Evolutionary conservation across 1,284 basidiomycete genomes (phyloP), one percentile per base, ranked within the genome.

Genomic region (Afroboletus lepidellus): DNA sequence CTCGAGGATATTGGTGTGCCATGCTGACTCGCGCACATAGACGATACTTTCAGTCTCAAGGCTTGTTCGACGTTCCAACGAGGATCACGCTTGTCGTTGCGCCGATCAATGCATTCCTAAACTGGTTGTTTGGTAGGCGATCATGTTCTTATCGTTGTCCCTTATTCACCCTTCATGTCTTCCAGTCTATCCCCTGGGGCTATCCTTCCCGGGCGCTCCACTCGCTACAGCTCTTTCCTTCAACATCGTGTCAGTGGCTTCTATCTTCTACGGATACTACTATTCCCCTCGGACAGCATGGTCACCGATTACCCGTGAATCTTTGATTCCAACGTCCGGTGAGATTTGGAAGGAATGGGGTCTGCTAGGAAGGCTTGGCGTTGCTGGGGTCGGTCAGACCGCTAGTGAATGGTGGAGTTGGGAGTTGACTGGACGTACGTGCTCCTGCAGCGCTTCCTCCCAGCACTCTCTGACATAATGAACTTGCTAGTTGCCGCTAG

Each of bases 201-300:
- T 98, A 0, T 96, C 96, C 8, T 99, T 95, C 72, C 84, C 92
- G 48, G 96, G 96, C 7, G 96, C 95, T 2, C 96, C 96, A 0
- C 76, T 98, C 23, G 91, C 95, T 0, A 94, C 93, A 0, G 86
- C 91, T 0, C 78, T 96, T 53, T 91, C 90, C 2, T 92, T 94
- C 75, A 97, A 94, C 69, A 77, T 97, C 25, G 88, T 94, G 50
- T 83, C 85, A 8, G 47, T 84, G 38, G 66, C 85, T 43, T 89
- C 85, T 3, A 72, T 92, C 33, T 50, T 79, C n/a, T 96, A 94
- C 61, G 89, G 86, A 9, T 62, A 89, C 18, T 81, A 83, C 63
- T 84, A 83, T 59, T 83, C 85, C 0, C 88, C 92, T 0, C 72
- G 75, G 20, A 88, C 84, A 2, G 93, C 94, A 0, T 97, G 94